Percentiles rank a stretch among this genome's conserved stretches.
Conservation (phyloP, 1,284 basidiomycete species). For the Amylostereum areolatum region DNA sequence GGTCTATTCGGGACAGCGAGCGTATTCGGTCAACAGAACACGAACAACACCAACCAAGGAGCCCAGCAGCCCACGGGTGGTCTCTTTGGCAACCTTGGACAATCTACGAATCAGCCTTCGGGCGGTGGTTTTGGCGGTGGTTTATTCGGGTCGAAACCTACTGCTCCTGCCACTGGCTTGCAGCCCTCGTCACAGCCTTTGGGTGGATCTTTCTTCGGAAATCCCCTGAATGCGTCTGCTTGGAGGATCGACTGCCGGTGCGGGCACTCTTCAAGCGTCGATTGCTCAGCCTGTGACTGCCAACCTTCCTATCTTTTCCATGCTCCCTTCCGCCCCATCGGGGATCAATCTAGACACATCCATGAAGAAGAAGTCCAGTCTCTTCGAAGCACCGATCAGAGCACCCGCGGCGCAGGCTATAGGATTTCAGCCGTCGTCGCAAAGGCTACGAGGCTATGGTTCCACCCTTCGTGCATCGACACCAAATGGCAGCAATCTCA, state of each 20-base stretch:
- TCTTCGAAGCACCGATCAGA: conserved; percentile 68
- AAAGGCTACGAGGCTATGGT: conserved; percentile 65
- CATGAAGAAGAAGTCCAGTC: conserved; percentile 66
- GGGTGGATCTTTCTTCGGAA: conserved; percentile 44
- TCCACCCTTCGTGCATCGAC: conserved; percentile 31
- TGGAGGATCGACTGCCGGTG: conserved; percentile 32
- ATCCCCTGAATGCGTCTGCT: conserved; percentile 29
- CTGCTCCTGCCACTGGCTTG: conserved; percentile 26
- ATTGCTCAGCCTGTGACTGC: conserved; percentile 89
- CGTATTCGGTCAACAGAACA: conserved; percentile 27
- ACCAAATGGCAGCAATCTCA: conserved; percentile 28
- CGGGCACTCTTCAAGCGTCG: conserved; percentile 67
- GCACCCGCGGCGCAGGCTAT: conserved; percentile 55
- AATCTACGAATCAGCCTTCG: conserved; percentile 27
- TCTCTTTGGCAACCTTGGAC: conserved; percentile 38
- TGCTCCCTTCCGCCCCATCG: conserved; percentile 60
- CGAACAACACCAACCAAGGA: conserved; percentile 23
- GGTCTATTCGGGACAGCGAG: conserved; percentile 36
- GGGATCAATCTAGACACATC: conserved; percentile 39
- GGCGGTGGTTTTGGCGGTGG: conserved; percentile 29
- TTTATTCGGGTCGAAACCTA: conserved; percentile 37
- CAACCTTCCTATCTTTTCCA: conserved; percentile 71
- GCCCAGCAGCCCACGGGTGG: conserved; percentile 20
- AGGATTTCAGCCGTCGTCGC: conserved; percentile 57
- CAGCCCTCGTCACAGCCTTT: conserved; percentile 30